A percentile compares a stretch with the other conserved stretches of the same genome.
phyloP scores from a whole-genome alignment of 2,329 filamentous ascomycete species.

The Geosmithia flava region DNA sequence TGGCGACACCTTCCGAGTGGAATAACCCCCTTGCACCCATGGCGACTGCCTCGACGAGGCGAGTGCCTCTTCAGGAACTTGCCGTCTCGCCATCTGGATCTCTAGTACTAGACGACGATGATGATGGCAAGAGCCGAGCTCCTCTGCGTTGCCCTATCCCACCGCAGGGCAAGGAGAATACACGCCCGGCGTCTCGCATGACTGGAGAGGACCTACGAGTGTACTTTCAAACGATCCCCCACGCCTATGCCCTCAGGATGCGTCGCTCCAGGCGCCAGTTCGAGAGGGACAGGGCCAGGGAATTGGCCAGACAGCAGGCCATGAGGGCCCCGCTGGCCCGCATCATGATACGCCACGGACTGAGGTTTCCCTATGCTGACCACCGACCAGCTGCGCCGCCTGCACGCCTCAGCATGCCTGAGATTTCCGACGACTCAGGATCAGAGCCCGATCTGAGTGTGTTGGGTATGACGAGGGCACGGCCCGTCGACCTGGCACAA shows the following conservation, averaged over 20 bases:
- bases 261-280: neutral
- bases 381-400: constrained; percentile 6
- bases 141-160: constrained; percentile 11
- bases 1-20: too few relatives aligned
- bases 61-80: constrained; percentile 14
- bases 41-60: constrained; percentile 5
- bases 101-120: constrained; percentile 3
- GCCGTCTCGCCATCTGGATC: constrained; percentile 9
- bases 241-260: constrained; percentile 3
- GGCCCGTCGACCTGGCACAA: constrained; percentile 3
- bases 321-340: neutral
- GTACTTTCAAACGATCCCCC: constrained; percentile 1
- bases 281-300: neutral
- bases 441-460: constrained; percentile 24
- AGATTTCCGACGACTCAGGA: constrained; percentile 19
- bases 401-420: constrained; percentile 22
- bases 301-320: neutral
- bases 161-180: constrained; percentile 15
- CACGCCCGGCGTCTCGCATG: constrained; percentile 6
- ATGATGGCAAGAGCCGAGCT: constrained; percentile 5
- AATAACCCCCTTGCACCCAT: neutral
- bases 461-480: constrained; percentile 13
- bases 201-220: constrained; percentile 6
- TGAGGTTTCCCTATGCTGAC: neutral
- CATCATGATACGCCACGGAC: neutral